Evolutionary conservation across 495 filamentous ascomycete species (phyloP), one percentile per base, ranked within the genome.

Genomic region (Tuber melanosporum): DNA sequence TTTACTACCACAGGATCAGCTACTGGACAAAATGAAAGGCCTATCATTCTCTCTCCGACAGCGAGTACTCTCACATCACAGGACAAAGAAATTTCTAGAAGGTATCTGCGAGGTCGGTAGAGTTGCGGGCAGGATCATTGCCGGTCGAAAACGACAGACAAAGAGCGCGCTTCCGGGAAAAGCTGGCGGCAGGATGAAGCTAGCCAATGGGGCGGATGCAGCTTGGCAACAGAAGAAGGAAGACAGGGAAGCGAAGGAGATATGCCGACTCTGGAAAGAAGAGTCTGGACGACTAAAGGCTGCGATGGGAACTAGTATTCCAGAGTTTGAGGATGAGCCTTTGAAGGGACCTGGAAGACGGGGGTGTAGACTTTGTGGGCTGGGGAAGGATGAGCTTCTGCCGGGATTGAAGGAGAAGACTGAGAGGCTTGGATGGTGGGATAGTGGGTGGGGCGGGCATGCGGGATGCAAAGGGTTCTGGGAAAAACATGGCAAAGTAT

Each of bases 371-470:
- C 87, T 99, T 39, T 99, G 95, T 85, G 93, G 93, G 2, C 85
- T 98, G 78, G 94, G 91, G 85, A 86, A 94, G 79, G 92, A 96
- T 70, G 95, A 99, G 86, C 87, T 94, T 49, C 85, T 98, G 32
- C 83, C 86, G 3, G 90, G 88, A 79, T 86, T 97, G 44, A 94
- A 97, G 84, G 86, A 91, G 43, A 86, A 90, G 32, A 89, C 93
- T 78, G 95, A 97, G 85, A 93, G 91, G 84, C 94, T 97, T 86
- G 93, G 93, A 85, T 98, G 93, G 93, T 99, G 95, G 95, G 87
- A 91, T 20, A 92, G 96, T 49, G 91, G 94, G 84, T 96, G 93
- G 93, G 91, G 92, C 69, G 78, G 81, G 0, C 92, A 97, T 86
- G 85, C 90, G 22, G 89, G 89, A 74, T 99, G 95, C 84, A 88